phyloP scores from a whole-genome alignment of 768 basidiomycete species.

The Russula sp. region DNA sequence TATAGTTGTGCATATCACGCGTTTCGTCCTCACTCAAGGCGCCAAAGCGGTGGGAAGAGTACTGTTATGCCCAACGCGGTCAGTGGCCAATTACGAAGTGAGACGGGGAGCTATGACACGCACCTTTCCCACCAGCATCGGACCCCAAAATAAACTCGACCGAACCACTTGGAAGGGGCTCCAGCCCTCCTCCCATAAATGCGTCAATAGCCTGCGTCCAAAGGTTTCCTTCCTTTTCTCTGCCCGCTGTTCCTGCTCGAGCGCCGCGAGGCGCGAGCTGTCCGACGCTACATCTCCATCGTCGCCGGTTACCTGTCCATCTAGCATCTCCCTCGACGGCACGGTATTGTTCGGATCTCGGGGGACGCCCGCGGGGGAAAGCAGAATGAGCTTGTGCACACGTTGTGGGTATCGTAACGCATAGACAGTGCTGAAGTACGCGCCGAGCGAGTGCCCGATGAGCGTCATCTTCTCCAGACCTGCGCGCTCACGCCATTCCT shows the following conservation, averaged over 20 bases:
- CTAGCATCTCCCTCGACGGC: conserved; percentile 50
- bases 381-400: conserved; percentile 76
- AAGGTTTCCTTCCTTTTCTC: conserved; percentile 48
- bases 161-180: conserved; percentile 89
- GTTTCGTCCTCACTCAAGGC: conserved; percentile 75
- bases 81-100: neutral
- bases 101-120: neutral
- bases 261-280: conserved; percentile 38
- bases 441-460: conserved; percentile 85
- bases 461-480: conserved; percentile 83
- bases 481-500: conserved; percentile 79
- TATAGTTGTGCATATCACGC: conserved; percentile 86
- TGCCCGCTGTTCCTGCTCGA: conserved; percentile 48
- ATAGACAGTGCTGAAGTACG: conserved; percentile 83
- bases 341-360: conserved; percentile 53
- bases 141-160: conserved; percentile 71
- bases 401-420: conserved; percentile 78
- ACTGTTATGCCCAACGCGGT: conserved; percentile 33
- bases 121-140: conserved; percentile 81
- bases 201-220: conserved; percentile 50
- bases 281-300: conserved; percentile 43
- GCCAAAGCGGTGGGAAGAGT: conserved; percentile 77
- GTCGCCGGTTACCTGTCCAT: conserved; percentile 29
- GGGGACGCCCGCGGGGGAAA: conserved; percentile 88
- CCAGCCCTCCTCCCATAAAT: conserved; percentile 89